Base-by-base conservation (phyloP, 2,329 filamentous ascomycete genomes). In the Aspergillus intermedius region DNA sequence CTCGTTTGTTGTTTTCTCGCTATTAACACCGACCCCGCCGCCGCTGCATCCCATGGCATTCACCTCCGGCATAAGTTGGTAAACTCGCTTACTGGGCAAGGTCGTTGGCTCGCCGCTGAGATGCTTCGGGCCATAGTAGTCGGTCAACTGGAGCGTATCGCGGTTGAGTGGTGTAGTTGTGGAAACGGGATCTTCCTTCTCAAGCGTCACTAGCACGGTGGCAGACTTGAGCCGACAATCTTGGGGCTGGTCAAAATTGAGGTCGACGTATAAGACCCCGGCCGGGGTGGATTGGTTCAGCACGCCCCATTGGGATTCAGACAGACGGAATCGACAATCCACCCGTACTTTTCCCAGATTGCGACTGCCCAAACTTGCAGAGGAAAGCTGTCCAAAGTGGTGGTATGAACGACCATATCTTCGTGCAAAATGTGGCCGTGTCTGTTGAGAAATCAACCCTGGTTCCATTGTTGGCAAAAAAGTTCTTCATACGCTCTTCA, bases 111-210 rank as follows among this genome's bases (percentile, higher is more conserved):
- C 34, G 8, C 55, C 56, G 30, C 44, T 30, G 9, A 57, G 51
- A 13, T 50, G 32, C 30, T 54, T 56, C 4, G 56, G 56, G 5
- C 56, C 56, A 43, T 52, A 57, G 35, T 50, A 50, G 22, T 57
- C 49, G 15, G 52, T 57, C 15, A 58, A 46, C 25, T 54, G 46
- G 15, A 52, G 44, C 9, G 41, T 37, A 32, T 37, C 42, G 15
- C 5, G n/a, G 5, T 37, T 28, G 9, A 17, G 12, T 1, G 6
- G 3, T 4, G 15, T 8, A 25, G 5, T 17, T 44, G n/a, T 44
- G 5, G 3, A 25, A 3, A 3, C 23, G 10, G 12, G 17, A 15
- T 42, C 8, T 32, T 17, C 25, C 15, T 49, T 22, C 13, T 48
- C 30, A 35, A 50, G 44, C 3, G 46, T 56, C 17, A 55, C 25